Base-by-base conservation (phyloP, 768 basidiomycete genomes). In the Suillus subluteus region DNA sequence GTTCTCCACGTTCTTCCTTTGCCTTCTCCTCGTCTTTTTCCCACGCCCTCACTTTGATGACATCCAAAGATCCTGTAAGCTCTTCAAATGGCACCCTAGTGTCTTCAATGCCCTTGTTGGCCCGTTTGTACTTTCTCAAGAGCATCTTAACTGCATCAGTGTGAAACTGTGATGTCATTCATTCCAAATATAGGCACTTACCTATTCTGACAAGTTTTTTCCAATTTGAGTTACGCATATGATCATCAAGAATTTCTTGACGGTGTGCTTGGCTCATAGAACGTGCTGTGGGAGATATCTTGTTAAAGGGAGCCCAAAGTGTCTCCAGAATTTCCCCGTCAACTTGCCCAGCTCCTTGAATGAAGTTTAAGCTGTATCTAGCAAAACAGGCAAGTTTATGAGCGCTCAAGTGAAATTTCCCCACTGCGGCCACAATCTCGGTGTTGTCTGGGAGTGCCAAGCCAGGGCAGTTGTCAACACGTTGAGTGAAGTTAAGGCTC, bases 171-270 rank as follows among this genome's bases (percentile, higher is more conserved):
- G 26, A 26, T 26, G 26, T 26, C 26, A 26, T 26, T 26, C 26
- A 26, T 26, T 48, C 46, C 46, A 48, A 48, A 48, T 48, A 48
- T 48, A 12, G n/a, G n/a, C 2, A 46, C 65, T 55, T 35, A 74
- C 75, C 69, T 1, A 72, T 72, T 8, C 70, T 62, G 21, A 74
- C 67, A 5, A 74, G 65, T 48, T 79, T 80, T 40, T 77, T 77
- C 71, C 73, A 79, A 55, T 80, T 79, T 1, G 69, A 75, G 40
- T 80, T 74, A 7, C 66, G 67, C 77, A 79, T 79, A 44, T 74
- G 68, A 35, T 75, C 74, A 62, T 80, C 73, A 3, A 77, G 50
- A 59, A 75, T 48, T 62, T 81, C 79, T 4, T 72, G 65, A 0
- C 70, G 16, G 18, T 79, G 76, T 0, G 73, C 71, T 7, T 65